Conservation (phyloP, 768 basidiomycete species). For the Suillus alpinus region DNA sequence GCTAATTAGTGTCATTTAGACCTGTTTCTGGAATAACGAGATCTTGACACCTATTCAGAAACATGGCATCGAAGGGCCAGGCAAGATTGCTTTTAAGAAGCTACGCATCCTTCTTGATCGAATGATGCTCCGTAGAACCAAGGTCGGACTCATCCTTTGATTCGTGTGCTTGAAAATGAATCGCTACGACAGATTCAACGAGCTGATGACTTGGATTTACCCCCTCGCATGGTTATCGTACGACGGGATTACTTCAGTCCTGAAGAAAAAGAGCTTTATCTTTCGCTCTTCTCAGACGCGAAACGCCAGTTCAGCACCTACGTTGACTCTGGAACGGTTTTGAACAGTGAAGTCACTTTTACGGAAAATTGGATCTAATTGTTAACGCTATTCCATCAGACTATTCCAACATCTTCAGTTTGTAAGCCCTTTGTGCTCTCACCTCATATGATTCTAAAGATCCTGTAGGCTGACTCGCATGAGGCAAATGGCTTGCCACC, state of each 20-base stretch:
- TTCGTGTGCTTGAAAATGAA: background rate
- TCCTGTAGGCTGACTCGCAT: constrained; percentile 81
- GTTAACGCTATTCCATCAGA: constrained; percentile 38
- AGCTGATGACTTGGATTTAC: constrained; percentile 94
- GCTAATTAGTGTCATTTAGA: constrained; percentile 37
- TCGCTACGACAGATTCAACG: constrained; percentile 65
- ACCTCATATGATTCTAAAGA: constrained; percentile 8
- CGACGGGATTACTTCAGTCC: constrained; percentile 91
- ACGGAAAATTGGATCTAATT: background rate
- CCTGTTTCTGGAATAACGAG: constrained; percentile 97
- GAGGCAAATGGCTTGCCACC: constrained; percentile 94
- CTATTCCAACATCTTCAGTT: constrained; percentile 86
- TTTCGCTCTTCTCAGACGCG: constrained; percentile 88
- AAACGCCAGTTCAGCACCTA: constrained; percentile 91
- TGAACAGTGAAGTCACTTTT: constrained; percentile 71
- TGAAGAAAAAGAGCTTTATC: constrained; percentile 94
- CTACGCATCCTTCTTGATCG: constrained; percentile 83
- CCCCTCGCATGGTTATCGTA: constrained; percentile 87
- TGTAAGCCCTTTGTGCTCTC: constrained; percentile 41
- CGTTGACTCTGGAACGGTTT: constrained; percentile 82
- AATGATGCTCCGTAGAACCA: constrained; percentile 94
- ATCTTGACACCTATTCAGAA: constrained; percentile 96
- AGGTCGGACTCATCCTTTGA: constrained; percentile 39
- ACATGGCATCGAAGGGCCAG: constrained; percentile 78
- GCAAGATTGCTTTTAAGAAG: constrained; percentile 86